Conservation (phyloP, 225 moss, liverwort and hornwort genomes). For the Physcomitrellopsis africana region DNA sequence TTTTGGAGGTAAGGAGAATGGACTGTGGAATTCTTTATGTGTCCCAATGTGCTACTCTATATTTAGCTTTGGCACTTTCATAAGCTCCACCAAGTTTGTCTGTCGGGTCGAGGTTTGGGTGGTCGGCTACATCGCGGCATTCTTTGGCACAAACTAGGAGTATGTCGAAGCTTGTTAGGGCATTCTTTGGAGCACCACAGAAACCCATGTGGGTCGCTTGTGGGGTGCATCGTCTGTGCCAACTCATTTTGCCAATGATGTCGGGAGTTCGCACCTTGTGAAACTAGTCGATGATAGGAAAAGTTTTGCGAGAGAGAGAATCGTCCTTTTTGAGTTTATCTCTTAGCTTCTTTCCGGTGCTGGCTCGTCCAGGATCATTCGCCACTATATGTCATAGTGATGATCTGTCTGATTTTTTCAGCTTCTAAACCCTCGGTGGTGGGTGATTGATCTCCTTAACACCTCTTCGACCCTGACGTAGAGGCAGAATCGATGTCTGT, state of each 20-base stretch:
- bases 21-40: neutral
- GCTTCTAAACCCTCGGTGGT: no score
- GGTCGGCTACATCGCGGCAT: constrained; percentile 22
- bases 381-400: no score
- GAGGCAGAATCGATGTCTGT: no score
- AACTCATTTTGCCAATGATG: neutral
- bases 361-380: no score
- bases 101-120: constrained; percentile 5
- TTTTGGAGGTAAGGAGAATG: neutral
- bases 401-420: no score
- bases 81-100: neutral
- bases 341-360: neutral
- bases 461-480: no score
- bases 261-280: neutral
- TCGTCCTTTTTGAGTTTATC: no score
- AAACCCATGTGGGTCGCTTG: constrained; percentile 10
- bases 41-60: constrained; percentile 10
- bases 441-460: no score
- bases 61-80: constrained; percentile 12
- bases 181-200: neutral
- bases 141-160: neutral
- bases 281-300: neutral
- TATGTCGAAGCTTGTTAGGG: constrained; percentile 1
- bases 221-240: neutral
- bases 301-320: neutral